Evolutionary conservation across 495 filamentous ascomycete genomes (phyloP).

Genomic region (Aspergillus funiculosus): DNA sequence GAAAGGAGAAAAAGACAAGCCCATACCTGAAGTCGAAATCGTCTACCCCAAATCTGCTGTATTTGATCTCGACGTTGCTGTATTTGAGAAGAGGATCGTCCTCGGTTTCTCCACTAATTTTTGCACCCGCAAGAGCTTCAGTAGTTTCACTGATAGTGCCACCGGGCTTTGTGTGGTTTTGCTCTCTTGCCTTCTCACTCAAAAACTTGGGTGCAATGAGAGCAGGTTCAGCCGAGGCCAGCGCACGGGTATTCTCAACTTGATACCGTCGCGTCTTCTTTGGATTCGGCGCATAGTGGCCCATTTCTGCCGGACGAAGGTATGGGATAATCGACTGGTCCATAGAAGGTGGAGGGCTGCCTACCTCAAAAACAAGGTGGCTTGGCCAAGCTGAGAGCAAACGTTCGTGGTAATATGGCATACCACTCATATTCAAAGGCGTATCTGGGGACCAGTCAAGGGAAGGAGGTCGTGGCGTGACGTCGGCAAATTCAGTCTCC

Average conservation of each 20-base stretch:
- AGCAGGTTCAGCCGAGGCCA: slow-evolving; percentile 45
- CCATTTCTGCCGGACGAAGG: slow-evolving; percentile 62
- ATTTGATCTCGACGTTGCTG: slow-evolving; percentile 89
- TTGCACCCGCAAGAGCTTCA: slow-evolving; percentile 54
- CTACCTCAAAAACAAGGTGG: slow-evolving; percentile 73
- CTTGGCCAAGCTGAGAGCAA: slow-evolving; percentile 87
- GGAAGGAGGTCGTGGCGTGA: slow-evolving; percentile 41
- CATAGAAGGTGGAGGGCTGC: slow-evolving; percentile 69
- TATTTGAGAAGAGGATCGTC: slow-evolving; percentile 79
- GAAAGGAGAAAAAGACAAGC: slow-evolving; percentile 1
- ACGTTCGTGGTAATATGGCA: slow-evolving; percentile 87
- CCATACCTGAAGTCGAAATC: slow-evolving; percentile 92
- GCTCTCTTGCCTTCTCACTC: slow-evolving; percentile 81
- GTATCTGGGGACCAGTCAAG: slow-evolving; percentile 71
- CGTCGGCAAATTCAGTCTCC: slow-evolving; percentile 71
- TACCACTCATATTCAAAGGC: slow-evolving; percentile 76
- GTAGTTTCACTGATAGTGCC: slow-evolving; percentile 56
- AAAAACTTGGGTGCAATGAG: slow-evolving; percentile 77
- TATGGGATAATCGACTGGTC: slow-evolving; percentile 67
- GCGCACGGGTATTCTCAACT: slow-evolving; percentile 65
- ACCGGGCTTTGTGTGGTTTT: slow-evolving; percentile 47
- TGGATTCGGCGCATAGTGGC: slow-evolving; percentile 72
- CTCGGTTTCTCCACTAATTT: slow-evolving; percentile 55
- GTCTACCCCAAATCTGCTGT: slow-evolving; percentile 93
- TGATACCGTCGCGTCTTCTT: slow-evolving; percentile 70